Conservation (phyloP, 176 grass and related monocot species). For the Secale cereale region DNA sequence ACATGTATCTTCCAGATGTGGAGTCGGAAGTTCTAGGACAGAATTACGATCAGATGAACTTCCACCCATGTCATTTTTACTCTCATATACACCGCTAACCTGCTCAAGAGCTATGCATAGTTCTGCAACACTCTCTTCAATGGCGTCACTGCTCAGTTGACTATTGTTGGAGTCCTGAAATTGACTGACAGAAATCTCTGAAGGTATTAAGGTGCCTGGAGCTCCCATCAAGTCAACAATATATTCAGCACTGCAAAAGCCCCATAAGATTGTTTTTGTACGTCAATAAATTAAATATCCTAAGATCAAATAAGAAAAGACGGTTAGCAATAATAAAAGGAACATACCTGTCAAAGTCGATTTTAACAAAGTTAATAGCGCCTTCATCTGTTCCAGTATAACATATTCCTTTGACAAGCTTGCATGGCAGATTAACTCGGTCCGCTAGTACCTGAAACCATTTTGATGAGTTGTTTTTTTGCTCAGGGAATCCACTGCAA, state of each 20-base stretch:
- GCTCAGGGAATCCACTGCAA: neutral
- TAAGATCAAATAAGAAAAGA: slow-evolving; percentile 21
- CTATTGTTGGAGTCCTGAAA: slow-evolving; percentile 71
- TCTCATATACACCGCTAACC: slow-evolving; percentile 43
- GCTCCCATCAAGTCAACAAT: slow-evolving; percentile 98
- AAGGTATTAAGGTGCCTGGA: slow-evolving; percentile 93
- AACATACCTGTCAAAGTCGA: slow-evolving; percentile 79
- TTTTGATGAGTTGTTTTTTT: slow-evolving; percentile 26
- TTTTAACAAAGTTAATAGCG: slow-evolving; percentile 94
- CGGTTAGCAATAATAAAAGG: slow-evolving; percentile 6
- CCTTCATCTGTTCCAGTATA: slow-evolving; percentile 95
- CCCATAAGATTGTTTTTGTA: slow-evolving; percentile 1
- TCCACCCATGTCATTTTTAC: slow-evolving; percentile 34
- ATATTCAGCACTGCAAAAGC: slow-evolving; percentile 66
- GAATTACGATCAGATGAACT: slow-evolving; percentile 41
- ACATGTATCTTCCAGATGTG: slow-evolving; percentile 50
- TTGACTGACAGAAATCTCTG: slow-evolving; percentile 70
- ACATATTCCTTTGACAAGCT: slow-evolving; percentile 93
- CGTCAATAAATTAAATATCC: neutral
- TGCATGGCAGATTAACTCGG: slow-evolving; percentile 83
- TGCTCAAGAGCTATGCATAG: slow-evolving; percentile 69
- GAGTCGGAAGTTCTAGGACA: slow-evolving; percentile 18
- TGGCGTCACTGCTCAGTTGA: slow-evolving; percentile 53
- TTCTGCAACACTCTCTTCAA: slow-evolving; percentile 73
- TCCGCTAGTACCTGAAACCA: slow-evolving; percentile 91